Evolutionary conservation across 768 basidiomycete genomes (phyloP), one percentile per base, ranked within the genome.

Genomic region (Calocera viscosa): DNA sequence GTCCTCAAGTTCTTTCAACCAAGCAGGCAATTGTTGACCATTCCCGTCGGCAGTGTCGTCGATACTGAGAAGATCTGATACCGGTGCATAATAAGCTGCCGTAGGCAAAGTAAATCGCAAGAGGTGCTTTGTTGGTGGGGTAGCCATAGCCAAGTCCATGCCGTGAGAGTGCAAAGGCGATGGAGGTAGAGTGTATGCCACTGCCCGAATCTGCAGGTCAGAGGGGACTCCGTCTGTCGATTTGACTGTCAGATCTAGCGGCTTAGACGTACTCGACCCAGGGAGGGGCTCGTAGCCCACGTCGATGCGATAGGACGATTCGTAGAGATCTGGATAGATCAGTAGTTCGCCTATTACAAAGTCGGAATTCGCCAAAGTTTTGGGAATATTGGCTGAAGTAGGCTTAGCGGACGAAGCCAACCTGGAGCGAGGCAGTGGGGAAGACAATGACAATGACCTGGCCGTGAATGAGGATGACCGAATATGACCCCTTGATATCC

Each of bases 71-170:
- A 94, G 94, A 75, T 95, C 91, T 63, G 82, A 78, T 38, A 94
- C 82, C 1, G 88, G 87, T 49, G 86, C 82, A 73, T 87, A 84
- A 73, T 86, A 91, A 69, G 87, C 88, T 22, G 90, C 86, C 1
- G 91, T 95, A 1, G 94, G 94, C 19, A 96, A 76, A 40, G 82
- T 84, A 64, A 97, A 71, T 63, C 90, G 81, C 16, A 97, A 69
- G 53, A 96, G 76, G 76, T 96, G 92, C 49, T 91, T 82, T 1
- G 81, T 80, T 8, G 83, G 79, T 35, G 76, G 75, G 53, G 78
- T 80, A 39, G 89, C 87, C 24, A 10, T 68, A 68, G 38, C 66
- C 43, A 26, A 73, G 14, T 75, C 72, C 0, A 91, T 89, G 71
- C 89, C 90, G 41, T 71, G 75, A 22, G 77, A 77, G 66, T 76